Percentiles rank a stretch among this genome's conserved stretches.
Evolutionary conservation across 108 stramenopile species (phyloP).

Genomic region (Ochromonas danica): DNA sequence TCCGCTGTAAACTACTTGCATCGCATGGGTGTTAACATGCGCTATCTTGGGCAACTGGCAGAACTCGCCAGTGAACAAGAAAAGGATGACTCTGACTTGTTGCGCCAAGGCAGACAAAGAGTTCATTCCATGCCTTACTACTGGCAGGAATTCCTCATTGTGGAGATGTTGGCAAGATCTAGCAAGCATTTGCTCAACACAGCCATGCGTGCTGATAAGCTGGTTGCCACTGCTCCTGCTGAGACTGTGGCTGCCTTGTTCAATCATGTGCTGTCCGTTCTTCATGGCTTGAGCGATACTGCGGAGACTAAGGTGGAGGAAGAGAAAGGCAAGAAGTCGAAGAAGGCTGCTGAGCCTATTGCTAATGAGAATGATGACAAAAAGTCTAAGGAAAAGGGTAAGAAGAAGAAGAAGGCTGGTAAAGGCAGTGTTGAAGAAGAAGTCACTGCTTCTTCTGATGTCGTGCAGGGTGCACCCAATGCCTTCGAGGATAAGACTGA

Average conservation of each 20-base stretch:
- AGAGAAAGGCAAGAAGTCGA: constrained; percentile 37
- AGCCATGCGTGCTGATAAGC: constrained; percentile 64
- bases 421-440: not conserved
- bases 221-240: constrained; percentile 62
- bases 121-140: constrained; percentile 67
- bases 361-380: constrained; percentile 47
- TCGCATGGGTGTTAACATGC: constrained; percentile 83
- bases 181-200: constrained; percentile 78
- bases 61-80: constrained; percentile 72
- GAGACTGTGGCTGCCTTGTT: constrained; percentile 76
- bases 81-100: constrained; percentile 38
- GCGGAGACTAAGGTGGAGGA: constrained; percentile 17
- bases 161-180: constrained; percentile 92
- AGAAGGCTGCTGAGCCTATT: constrained; percentile 45
- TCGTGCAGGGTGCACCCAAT: not conserved
- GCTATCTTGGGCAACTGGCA: constrained; percentile 86
- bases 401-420: constrained; percentile 42
- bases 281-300: not conserved
- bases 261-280: constrained; percentile 70
- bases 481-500: not conserved
- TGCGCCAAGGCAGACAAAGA: not conserved
- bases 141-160: constrained; percentile 88
- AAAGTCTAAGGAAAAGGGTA: constrained; percentile 59
- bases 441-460: not conserved
- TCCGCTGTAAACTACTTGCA: constrained; percentile 63